A percentile compares a stretch with the other conserved stretches of the same genome.
Conservation (phyloP, 495 filamentous ascomycete species). For the Diplogelasinospora grovesii region DNA sequence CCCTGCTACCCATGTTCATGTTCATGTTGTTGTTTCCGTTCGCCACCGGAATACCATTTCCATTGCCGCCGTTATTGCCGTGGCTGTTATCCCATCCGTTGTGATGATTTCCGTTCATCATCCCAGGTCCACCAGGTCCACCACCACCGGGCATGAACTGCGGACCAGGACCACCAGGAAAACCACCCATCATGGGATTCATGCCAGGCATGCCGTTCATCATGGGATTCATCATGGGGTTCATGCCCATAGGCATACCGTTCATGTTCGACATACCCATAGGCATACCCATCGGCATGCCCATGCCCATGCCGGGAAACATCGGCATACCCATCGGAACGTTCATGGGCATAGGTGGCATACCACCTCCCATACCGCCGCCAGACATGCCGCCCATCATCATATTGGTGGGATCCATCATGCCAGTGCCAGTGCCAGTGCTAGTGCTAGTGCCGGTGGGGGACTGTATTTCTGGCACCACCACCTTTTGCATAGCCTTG, state of each 20-base stretch:
- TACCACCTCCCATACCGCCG: conserved; percentile 9
- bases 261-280: conserved; percentile 26
- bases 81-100: too few relatives aligned
- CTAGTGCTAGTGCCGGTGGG: conserved; percentile 25
- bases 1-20: conserved; percentile 12
- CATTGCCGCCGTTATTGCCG: conserved; percentile 32
- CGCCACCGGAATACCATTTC: too few relatives aligned
- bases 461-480: conserved; percentile 27
- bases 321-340: conserved; percentile 27
- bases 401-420: conserved; percentile 34
- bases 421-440: too few relatives aligned
- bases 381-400: conserved; percentile 26
- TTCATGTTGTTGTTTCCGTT: conserved; percentile 48
- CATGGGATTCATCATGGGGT: conserved; percentile 46
- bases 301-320: conserved; percentile 26
- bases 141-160: too few relatives aligned
- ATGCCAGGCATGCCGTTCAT: conserved; percentile 44
- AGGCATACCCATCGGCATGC: conserved; percentile 20
- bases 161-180: too few relatives aligned
- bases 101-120: too few relatives aligned
- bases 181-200: conserved; percentile 37
- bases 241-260: conserved; percentile 34
- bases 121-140: too few relatives aligned
- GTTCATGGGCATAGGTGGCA: too few relatives aligned
- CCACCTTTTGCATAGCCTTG: conserved; percentile 50